Evolutionary conservation across 768 basidiomycete genomes (phyloP).

Genomic region (Rhodotorula babjevae): DNA sequence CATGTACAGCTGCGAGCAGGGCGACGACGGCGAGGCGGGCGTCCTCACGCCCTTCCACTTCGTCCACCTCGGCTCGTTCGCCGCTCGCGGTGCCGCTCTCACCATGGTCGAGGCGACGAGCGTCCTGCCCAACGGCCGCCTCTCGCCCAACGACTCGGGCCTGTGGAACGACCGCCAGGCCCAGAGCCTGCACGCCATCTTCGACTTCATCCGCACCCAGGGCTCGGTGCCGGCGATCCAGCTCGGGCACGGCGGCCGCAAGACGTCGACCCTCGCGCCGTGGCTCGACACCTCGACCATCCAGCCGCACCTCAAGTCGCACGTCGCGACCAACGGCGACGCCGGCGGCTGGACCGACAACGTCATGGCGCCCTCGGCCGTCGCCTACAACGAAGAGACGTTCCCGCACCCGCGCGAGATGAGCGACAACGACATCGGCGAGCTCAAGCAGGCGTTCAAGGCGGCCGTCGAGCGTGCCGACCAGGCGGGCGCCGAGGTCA

Average conservation of each 20-base stretch:
- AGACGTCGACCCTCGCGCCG: constrained; percentile 65
- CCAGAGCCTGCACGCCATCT: constrained; percentile 57
- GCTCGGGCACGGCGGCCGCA: constrained; percentile 74
- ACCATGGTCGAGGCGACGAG: constrained; percentile 66
- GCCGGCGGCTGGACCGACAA: constrained; percentile 66
- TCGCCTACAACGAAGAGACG: constrained; percentile 54
- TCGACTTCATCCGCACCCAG: constrained; percentile 67
- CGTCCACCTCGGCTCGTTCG: constrained; percentile 63
- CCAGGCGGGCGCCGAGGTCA: constrained; percentile 43
- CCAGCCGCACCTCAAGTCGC: constrained; percentile 34
- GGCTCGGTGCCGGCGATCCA: constrained; percentile 71
- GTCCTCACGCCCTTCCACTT: constrained; percentile 75
- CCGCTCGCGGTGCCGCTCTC: constrained; percentile 65
- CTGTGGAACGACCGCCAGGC: constrained; percentile 72
- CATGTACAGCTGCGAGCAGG: constrained; percentile 64
- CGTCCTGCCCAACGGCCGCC: constrained; percentile 39
- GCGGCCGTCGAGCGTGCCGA: constrained; percentile 43
- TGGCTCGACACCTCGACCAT: constrained; percentile 54
- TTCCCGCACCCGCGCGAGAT: constrained; percentile 61
- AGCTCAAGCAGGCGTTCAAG: constrained; percentile 59
- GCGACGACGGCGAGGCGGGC: constrained; percentile 50
- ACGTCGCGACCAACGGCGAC: constrained; percentile 48
- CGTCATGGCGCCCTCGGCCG: constrained; percentile 60
- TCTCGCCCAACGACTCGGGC: constrained; percentile 55
- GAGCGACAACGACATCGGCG: constrained; percentile 56